Evolutionary conservation across 2,329 filamentous ascomycete species (phyloP), one percentile per base, ranked within the genome.

Genomic region (Meredithiella fracta): DNA sequence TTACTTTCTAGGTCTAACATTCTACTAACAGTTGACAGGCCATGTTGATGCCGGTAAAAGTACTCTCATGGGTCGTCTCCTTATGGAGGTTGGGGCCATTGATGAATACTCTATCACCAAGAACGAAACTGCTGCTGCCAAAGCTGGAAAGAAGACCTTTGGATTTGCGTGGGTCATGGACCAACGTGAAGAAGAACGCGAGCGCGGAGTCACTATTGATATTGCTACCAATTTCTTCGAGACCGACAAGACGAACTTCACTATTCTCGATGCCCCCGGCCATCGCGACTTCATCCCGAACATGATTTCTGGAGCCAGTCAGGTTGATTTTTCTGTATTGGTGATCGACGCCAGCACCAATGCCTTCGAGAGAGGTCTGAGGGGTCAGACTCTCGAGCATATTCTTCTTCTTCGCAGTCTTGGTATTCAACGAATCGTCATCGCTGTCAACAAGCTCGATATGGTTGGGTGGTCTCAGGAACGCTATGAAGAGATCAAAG

Each of bases 11-110:
- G 20, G 20, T 29, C 8, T 23, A 17, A 3, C 54, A 29, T 34
- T 49, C 57, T 49, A 58, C 50, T n/a, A 49, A 20, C 42, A 7
- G n/a, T 14, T 2, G 20, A 56, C 65, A 88, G 89, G 92, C 14
- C 92, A 98, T 66, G 92, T 98, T 56, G 92, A 98, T 67, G 91
- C 94, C 54, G 92, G 92, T 54, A 98, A 98, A 69, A 96, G 89
- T 66, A 98, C 92, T 4, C 76, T 98, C 38, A 97, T 98, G 91
- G 92, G 91, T 0, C 82, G 92, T n/a, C 69, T 98, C 26, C 72
- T 98, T 3, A 82, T 91, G 44, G 92, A 98, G 63, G 77, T 95
- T 42, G 85, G 90, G 59, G 85, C 90, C 25, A 82, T 98, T 5
- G 86, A 95, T 62, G 81, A 94, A 65, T 77, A 90, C 59, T 91